phyloP scores from a whole-genome alignment of 2,329 filamentous ascomycete genomes.

The Talaromyces funiculosus region DNA sequence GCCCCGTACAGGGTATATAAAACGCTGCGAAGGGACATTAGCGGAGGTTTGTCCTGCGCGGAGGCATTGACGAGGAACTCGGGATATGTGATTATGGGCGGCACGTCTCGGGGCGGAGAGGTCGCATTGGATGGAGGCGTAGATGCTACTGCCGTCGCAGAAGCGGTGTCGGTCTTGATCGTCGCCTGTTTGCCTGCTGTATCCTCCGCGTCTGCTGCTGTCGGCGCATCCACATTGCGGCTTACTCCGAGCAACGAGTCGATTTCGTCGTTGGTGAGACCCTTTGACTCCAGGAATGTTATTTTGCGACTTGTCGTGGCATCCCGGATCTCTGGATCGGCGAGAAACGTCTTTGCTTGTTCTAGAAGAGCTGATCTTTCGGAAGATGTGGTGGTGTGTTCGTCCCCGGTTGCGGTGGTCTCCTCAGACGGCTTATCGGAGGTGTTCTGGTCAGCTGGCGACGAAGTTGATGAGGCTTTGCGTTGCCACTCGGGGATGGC shows the following conservation, averaged over 20 bases:
- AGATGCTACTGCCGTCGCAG: conserved; percentile 47
- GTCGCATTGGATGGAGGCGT: conserved; percentile 16
- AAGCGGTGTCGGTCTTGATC: conserved; percentile 14
- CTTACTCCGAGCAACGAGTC: conserved; percentile 54
- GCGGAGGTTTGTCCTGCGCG: conserved; percentile 48
- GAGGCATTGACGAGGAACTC: conserved; percentile 51
- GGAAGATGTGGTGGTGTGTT: conserved; percentile 22
- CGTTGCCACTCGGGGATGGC: conserved; percentile 13
- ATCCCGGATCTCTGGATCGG: conserved; percentile 65
- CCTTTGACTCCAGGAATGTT: conserved; percentile 72
- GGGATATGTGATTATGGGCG: conserved; percentile 62
- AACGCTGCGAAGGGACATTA: conserved; percentile 54
- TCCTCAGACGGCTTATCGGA: conserved; percentile 27
- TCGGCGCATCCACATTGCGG: conserved; percentile 24
- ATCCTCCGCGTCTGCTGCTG: conserved; percentile 14
- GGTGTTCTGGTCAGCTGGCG: neutral
- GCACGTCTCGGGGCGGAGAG: conserved; percentile 38
- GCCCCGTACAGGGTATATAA: conserved; percentile 53
- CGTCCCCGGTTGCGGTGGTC: conserved; percentile 19
- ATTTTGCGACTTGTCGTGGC: conserved; percentile 67
- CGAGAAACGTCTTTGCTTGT: conserved; percentile 68
- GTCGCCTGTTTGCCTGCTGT: neutral
- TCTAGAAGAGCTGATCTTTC: conserved; percentile 47
- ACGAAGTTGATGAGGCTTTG: conserved; percentile 1
- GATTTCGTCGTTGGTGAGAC: conserved; percentile 62